phyloP scores from a whole-genome alignment of 331 rosid genomes.

The Malus hybrid region DNA sequence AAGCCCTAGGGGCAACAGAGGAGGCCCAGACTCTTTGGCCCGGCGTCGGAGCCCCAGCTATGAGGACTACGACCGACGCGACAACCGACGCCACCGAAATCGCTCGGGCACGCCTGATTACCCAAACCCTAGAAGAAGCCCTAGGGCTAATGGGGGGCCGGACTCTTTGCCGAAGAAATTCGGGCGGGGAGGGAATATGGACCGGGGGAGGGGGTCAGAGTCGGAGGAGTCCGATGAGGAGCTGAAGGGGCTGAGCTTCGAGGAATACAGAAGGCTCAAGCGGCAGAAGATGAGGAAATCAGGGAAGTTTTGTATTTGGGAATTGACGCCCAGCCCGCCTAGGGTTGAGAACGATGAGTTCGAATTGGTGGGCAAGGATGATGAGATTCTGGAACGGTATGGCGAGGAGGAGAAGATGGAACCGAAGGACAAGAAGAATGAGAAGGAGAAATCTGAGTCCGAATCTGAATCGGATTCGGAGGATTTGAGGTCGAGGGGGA shows the following conservation, averaged over 20 bases:
- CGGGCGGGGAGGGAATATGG: slow-evolving; percentile 38
- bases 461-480: slow-evolving; percentile 29
- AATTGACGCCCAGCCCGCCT: slow-evolving; percentile 81
- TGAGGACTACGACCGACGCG: slow-evolving; percentile 27
- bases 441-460: slow-evolving; percentile 18
- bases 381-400: slow-evolving; percentile 31
- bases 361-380: slow-evolving; percentile 43
- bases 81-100: slow-evolving; percentile 25
- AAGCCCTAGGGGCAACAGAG: slow-evolving; percentile 39
- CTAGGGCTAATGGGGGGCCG: slow-evolving; percentile 29
- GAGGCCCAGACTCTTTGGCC: slow-evolving; percentile 11
- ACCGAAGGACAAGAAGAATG: slow-evolving; percentile 18
- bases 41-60: slow-evolving; percentile 76
- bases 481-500: slow-evolving; percentile 34
- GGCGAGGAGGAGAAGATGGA: slow-evolving; percentile 18
- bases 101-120: slow-evolving; percentile 41
- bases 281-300: slow-evolving; percentile 74
- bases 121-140: slow-evolving; percentile 35
- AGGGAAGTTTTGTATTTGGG: slow-evolving; percentile 71
- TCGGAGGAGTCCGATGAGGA: slow-evolving; percentile 82
- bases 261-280: slow-evolving; percentile 67
- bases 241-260: slow-evolving; percentile 58
- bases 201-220: slow-evolving; percentile 34
- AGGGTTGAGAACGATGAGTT: slow-evolving; percentile 48
- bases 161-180: slow-evolving; percentile 55